Evolutionary conservation across 176 grass and related monocot genomes (phyloP), one percentile per base, ranked within the genome.

Genomic region (Areca catechu): DNA sequence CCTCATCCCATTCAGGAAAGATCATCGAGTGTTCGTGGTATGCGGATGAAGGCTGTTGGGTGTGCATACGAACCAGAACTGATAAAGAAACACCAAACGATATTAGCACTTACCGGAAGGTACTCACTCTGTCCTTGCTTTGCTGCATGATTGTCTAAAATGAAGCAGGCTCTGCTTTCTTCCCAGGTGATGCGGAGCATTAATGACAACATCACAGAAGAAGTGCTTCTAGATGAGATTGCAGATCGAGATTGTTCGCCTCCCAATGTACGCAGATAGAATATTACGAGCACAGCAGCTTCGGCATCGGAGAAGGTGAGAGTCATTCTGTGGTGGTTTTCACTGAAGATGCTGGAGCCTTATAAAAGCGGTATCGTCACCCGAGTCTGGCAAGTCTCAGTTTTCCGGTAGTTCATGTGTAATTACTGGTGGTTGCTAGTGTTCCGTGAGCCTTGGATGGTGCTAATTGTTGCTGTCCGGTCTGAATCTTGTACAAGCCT

Each of bases 151-250:
- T 12, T 12, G 34, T 43, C 9, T 3, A 43, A 10, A 3, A 43
- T 43, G 34, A 9, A 43, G 34, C 34, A 43, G 34, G 1, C 34
- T 14, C 2, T 43, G 34, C 34, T 12, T 43, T 21, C 4, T 19
- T 55, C 53, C 61, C 29, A 95, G 90, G 90, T 95, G 7, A 86
- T 95, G 85, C 82, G 90, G 66, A 95, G 90, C 49, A 95, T 95
- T 56, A 78, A 81, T 5, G 85, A 95, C 65, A 95, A 95, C 52
- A 95, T 95, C 20, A 95, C 85, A 0, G 82, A 88, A 75, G 84
- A 89, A 57, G 86, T 89, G 55, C 89, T 95, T 73, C 71, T 95
- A 7, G 65, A 69, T 67, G 81, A 95, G 56, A 95, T 95, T 21
- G 23, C 67, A 1, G 81, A n/a, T n/a, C n/a, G n/a, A 89, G 71